Percentiles rank a stretch among this genome's conserved stretches.
phyloP scores from a whole-genome alignment of 352 stramenopile genomes.

The Pythium phragmitis region DNA sequence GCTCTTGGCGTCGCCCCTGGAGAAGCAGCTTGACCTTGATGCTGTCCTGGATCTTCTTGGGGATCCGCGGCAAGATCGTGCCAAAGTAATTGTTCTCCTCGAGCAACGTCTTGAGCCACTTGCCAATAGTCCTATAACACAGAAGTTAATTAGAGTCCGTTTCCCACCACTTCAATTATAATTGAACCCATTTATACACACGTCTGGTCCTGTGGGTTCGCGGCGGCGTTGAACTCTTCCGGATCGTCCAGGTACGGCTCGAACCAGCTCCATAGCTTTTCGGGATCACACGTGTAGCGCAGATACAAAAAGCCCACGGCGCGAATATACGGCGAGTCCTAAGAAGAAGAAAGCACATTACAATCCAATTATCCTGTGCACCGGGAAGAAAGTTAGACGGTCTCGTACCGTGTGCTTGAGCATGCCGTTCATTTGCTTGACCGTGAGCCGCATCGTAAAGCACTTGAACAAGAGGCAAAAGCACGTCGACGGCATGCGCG shows the following conservation, averaged over 20 bases:
- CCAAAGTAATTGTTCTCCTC: slow-evolving; percentile 96
- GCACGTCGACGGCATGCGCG: slow-evolving; percentile 90
- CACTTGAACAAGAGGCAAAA: slow-evolving; percentile 98
- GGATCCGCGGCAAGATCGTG: slow-evolving; percentile 95
- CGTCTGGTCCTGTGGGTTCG: slow-evolving; percentile 80
- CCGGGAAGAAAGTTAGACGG: background rate
- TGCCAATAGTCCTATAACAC: slow-evolving; percentile 86
- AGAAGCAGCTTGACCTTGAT: slow-evolving; percentile 94
- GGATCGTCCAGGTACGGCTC: slow-evolving; percentile 95
- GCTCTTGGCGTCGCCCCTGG: slow-evolving; percentile 63
- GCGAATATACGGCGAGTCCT: slow-evolving; percentile 96
- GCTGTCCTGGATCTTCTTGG: slow-evolving; percentile 94
- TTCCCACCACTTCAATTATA: background rate
- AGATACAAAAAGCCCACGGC: slow-evolving; percentile 98
- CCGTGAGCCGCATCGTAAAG: slow-evolving; percentile 94
- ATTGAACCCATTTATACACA: slow-evolving; percentile 28
- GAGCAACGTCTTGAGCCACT: slow-evolving; percentile 90
- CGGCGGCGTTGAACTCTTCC: slow-evolving; percentile 90
- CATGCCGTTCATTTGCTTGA: slow-evolving; percentile 95
- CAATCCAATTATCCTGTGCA: background rate
- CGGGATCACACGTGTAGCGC: slow-evolving; percentile 93
- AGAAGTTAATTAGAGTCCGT: background rate
- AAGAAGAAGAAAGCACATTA: background rate
- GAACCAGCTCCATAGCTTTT: slow-evolving; percentile 94
- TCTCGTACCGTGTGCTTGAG: slow-evolving; percentile 83